Evolutionary conservation across 148 eudicot genomes (phyloP).

Genomic region (Amaranthus palmeri): DNA sequence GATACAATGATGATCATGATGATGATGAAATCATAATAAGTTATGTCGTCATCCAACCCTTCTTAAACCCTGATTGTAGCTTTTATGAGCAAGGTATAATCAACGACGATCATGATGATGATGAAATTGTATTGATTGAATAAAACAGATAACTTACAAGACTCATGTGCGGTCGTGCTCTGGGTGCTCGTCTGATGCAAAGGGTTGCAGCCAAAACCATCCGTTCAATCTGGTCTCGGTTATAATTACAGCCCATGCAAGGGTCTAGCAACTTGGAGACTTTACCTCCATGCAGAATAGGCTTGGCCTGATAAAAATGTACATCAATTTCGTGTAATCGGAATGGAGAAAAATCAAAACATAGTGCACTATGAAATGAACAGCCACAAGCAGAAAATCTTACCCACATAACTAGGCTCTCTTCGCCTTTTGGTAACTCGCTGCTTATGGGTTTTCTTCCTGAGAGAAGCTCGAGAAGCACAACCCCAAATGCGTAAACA

Average conservation of each 20-base stretch:
- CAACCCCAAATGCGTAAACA: conserved; percentile 95
- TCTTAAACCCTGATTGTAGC: too few species aligned
- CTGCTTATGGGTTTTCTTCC: conserved; percentile 83
- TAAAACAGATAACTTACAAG: conserved; percentile 35
- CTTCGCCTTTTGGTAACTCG: conserved; percentile 70
- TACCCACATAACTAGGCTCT: conserved; percentile 98
- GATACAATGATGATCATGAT: too few species aligned
- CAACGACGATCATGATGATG: too few species aligned
- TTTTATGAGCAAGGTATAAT: too few species aligned
- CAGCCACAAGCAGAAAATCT: conserved; percentile 22
- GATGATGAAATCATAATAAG: too few species aligned
- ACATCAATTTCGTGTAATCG: neutral
- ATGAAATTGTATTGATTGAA: too few species aligned
- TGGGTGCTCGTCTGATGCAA: conserved; percentile 71
- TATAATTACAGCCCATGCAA: conserved; percentile 40
- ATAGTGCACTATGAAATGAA: neutral
- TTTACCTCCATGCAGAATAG: conserved; percentile 59
- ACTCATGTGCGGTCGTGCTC: conserved; percentile 75
- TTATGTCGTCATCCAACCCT: too few species aligned
- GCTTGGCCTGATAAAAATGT: conserved; percentile 59
- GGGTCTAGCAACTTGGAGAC: conserved; percentile 59
- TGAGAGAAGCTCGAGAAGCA: conserved; percentile 96
- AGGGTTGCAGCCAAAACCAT: conserved; percentile 90
- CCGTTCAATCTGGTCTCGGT: conserved; percentile 63
- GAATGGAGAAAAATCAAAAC: neutral